phyloP scores from a whole-genome alignment of 176 grass and related monocot genomes.

The bread wheat (Triticum aestivum) region DNA sequence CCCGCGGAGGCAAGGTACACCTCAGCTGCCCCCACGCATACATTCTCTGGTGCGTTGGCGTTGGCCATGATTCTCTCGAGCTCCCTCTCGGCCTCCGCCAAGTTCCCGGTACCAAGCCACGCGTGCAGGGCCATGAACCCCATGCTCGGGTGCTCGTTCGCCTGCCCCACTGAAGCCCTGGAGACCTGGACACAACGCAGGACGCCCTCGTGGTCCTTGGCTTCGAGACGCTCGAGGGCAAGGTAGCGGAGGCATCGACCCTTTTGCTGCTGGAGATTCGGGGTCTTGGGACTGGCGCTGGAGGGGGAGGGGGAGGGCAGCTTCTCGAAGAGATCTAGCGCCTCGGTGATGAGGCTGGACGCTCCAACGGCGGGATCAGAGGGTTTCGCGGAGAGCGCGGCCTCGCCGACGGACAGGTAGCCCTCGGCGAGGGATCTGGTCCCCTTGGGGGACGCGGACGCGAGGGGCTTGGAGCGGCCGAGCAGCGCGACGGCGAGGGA shows the following conservation, averaged over 20 bases:
- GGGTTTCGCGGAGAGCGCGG: conserved; percentile 45
- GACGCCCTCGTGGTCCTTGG: conserved; percentile 73
- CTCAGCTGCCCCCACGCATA: conserved; percentile 74
- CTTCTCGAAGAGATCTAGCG: conserved; percentile 89
- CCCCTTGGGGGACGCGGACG: conserved; percentile 38
- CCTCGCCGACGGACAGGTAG: conserved; percentile 64
- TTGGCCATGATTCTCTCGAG: conserved; percentile 67
- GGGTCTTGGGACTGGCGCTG: conserved; percentile 25
- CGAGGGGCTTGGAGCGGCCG: conserved; percentile 69
- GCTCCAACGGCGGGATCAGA: conserved; percentile 45
- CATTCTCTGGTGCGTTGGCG: conserved; percentile 43
- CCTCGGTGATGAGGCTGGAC: conserved; percentile 75
- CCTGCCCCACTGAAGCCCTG: conserved; percentile 30
- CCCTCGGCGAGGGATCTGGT: conserved; percentile 60
- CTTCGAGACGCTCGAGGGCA: conserved; percentile 63
- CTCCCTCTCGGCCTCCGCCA: conserved; percentile 74
- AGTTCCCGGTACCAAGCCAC: conserved; percentile 55
- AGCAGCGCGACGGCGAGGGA: conserved; percentile 77
- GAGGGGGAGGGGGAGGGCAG: conserved; percentile 36
- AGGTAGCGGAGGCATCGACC: conserved; percentile 72
- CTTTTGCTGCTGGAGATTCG: conserved; percentile 57
- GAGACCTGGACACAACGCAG: conserved; percentile 58
- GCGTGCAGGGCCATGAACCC: conserved; percentile 60
- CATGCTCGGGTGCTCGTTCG: conserved; percentile 75
- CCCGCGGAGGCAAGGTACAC: conserved; percentile 58